Evolutionary conservation across 495 filamentous ascomycete species (phyloP).

Genomic region (Aspergillus nanangensis): DNA sequence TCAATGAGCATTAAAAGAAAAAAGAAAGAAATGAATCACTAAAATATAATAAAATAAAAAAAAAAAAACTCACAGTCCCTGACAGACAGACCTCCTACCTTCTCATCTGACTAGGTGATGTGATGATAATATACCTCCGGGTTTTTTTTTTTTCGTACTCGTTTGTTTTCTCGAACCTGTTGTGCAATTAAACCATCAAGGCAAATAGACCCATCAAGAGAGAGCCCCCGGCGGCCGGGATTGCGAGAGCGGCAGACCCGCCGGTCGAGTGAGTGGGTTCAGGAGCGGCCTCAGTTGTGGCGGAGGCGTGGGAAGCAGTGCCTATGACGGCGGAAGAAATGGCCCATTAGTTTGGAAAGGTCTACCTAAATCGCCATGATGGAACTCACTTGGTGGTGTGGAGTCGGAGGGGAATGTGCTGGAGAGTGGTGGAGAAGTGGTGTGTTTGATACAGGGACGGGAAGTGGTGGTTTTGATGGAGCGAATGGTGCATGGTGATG

Average conservation of each 20-base stretch:
- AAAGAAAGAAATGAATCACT: not conserved
- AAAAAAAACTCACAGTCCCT: no score
- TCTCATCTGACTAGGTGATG: no score
- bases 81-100: no score
- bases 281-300: conserved; percentile 1
- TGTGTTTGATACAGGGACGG: conserved; percentile 2
- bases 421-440: conserved; percentile 6
- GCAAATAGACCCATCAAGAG: conserved; percentile 14
- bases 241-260: conserved; percentile 15
- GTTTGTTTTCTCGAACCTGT: not conserved
- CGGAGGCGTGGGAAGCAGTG: conserved; percentile 7
- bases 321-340: not conserved
- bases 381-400: conserved; percentile 1
- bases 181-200: conserved; percentile 9
- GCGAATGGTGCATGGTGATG: conserved; percentile 6
- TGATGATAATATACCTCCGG: not conserved
- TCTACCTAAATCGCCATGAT: not conserved
- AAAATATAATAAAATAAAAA: no score
- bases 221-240: conserved; percentile 18
- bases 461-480: conserved; percentile 8
- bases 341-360: not conserved
- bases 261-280: conserved; percentile 6
- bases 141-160: not conserved
- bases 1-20: not conserved
- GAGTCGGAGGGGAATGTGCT: conserved; percentile 4